Conservation (phyloP, 306 rosid species). For the Inga oerstediana region DNA sequence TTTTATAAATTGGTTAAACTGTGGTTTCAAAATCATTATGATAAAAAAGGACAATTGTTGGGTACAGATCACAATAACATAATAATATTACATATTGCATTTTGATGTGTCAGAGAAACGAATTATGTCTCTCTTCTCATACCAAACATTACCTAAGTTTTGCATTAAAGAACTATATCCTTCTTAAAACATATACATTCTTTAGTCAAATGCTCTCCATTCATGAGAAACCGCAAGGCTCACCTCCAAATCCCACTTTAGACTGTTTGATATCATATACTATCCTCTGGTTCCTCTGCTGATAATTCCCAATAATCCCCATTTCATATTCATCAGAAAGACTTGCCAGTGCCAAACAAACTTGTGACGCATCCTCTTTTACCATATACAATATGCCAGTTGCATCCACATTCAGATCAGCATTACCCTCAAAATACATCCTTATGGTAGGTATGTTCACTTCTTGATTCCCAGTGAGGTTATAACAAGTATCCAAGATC, state of each 20-base stretch:
- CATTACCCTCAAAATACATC: constrained; percentile 65
- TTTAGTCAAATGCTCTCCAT: not conserved
- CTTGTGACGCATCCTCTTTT: constrained; percentile 69
- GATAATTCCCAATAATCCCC: constrained; percentile 76
- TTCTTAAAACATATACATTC: constrained; percentile 10
- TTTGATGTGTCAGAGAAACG: not conserved
- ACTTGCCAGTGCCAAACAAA: constrained; percentile 81
- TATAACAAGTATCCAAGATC: constrained; percentile 77
- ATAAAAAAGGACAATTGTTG: not conserved
- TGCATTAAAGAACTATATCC: constrained; percentile 30
- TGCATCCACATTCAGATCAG: constrained; percentile 64
- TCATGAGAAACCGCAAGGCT: constrained; percentile 66
- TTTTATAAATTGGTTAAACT: not conserved
- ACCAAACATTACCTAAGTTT: constrained; percentile 1
- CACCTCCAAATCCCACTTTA: constrained; percentile 79
- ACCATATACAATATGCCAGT: constrained; percentile 57
- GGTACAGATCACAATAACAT: not conserved
- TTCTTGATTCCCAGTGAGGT: constrained; percentile 59
- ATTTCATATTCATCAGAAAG: constrained; percentile 55
- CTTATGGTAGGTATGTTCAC: constrained; percentile 59
- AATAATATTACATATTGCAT: not conserved
- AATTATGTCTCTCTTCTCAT: not conserved
- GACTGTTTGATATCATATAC: constrained; percentile 66
- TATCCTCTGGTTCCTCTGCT: constrained; percentile 93
- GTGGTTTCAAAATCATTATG: not conserved